Percentiles rank a stretch among this genome's conserved stretches.
phyloP scores from a whole-genome alignment of 371 early-diverging fungal genomes.

The Circinella minor region DNA sequence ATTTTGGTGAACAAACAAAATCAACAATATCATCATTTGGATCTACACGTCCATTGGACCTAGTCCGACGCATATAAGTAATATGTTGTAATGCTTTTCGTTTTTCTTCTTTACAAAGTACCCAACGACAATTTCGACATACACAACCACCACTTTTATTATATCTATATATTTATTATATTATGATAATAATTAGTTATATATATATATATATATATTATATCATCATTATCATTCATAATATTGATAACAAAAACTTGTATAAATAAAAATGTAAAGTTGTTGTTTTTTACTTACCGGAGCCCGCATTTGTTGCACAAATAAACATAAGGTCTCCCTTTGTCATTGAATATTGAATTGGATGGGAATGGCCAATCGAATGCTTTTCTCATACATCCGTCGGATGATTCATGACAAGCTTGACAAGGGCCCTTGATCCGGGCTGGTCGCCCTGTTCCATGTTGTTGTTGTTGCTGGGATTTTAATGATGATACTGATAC shows the following conservation, averaged over 20 bases:
- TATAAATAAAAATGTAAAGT: conserved; percentile 2
- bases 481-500: not conserved
- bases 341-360: conserved; percentile 38
- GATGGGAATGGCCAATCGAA: conserved; percentile 57
- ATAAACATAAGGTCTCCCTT: conserved; percentile 52
- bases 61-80: conserved; percentile 41
- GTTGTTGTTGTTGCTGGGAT: conserved; percentile 18
- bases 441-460: conserved; percentile 33
- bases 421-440: conserved; percentile 53
- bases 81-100: conserved; percentile 50
- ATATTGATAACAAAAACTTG: not conserved
- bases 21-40: conserved; percentile 47
- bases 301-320: conserved; percentile 62
- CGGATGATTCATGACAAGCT: conserved; percentile 51
- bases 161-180: conserved; percentile 29
- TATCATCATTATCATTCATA: conserved; percentile 1
- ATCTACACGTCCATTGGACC: conserved; percentile 41
- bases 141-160: conserved; percentile 56
- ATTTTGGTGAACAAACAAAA: conserved; percentile 52
- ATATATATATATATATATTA: no score
- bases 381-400: conserved; percentile 59
- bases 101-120: conserved; percentile 57
- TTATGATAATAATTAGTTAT: no score
- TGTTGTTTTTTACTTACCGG: conserved; percentile 33
- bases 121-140: conserved; percentile 56